Percentiles rank a stretch among this genome's conserved stretches.
These are phyloP conservation scores for Excoecaria agallocha DNA, from an alignment of 345 rosid genomes.

Conservation along the genomic window DNA sequence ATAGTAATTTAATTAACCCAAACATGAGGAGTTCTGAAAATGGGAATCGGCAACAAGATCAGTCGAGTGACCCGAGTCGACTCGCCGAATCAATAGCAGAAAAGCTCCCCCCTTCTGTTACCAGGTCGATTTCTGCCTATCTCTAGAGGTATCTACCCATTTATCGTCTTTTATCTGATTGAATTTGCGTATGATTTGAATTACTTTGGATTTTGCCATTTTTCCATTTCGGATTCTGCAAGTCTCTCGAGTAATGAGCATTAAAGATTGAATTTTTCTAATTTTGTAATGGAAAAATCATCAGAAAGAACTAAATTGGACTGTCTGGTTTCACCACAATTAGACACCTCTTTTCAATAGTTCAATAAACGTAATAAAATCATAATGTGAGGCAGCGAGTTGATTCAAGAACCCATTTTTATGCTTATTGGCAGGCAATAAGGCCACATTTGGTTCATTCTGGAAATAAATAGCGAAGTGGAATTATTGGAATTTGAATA, in stretches of 20 bases:
- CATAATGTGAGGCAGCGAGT: neutral
- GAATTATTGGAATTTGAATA: neutral
- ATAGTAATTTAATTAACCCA: no score
- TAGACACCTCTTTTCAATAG: conserved; percentile 13
- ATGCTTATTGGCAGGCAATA: neutral
- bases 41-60: neutral
- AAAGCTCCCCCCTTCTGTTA: neutral
- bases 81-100: neutral
- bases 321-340: neutral
- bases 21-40: no score
- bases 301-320: neutral
- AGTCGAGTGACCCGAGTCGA: neutral
- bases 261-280: neutral
- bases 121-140: neutral
- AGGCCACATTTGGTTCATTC: neutral
- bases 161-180: neutral
- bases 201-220: no score
- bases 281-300: neutral
- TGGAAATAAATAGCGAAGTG: neutral
- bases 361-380: neutral
- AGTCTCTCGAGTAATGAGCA: neutral
- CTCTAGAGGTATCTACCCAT: neutral
- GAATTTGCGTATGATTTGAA: neutral
- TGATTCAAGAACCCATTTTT: neutral
- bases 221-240: neutral